phyloP scores from a whole-genome alignment of 2,329 filamentous ascomycete genomes.

The Trichocomaceae sp. region DNA sequence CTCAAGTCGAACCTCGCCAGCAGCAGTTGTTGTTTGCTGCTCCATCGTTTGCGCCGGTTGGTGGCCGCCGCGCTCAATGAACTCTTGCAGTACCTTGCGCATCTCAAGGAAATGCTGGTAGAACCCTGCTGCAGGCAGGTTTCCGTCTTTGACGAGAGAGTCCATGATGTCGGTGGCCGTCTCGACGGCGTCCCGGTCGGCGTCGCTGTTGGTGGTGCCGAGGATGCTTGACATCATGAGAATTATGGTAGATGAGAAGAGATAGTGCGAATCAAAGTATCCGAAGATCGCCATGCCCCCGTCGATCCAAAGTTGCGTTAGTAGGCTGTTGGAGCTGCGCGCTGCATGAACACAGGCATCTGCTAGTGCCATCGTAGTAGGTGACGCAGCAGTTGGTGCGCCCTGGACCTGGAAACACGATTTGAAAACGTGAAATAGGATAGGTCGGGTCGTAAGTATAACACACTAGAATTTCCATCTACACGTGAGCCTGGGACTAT shows the following conservation, averaged over 20 bases:
- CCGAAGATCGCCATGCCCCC: constrained; percentile 14
- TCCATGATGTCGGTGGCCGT: constrained; percentile 15
- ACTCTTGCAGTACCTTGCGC: constrained; percentile 11
- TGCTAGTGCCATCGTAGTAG: constrained; percentile 14
- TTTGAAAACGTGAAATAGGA: constrained; percentile 15
- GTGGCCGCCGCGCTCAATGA: constrained; percentile 4
- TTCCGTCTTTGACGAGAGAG: constrained; percentile 14
- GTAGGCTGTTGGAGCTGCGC: constrained; percentile 15
- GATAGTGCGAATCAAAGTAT: constrained; percentile 15
- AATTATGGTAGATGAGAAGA: constrained; percentile 16
- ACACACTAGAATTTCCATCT: constrained; percentile 9
- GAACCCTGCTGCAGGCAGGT: constrained; percentile 14
- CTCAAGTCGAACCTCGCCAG: background rate
- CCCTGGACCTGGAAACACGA: constrained; percentile 13
- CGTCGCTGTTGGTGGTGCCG: constrained; percentile 10
- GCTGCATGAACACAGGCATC: constrained; percentile 15
- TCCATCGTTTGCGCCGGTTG: background rate
- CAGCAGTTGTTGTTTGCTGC: background rate
- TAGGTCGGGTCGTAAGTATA: constrained; percentile 15
- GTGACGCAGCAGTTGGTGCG: constrained; percentile 7
- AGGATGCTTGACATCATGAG: constrained; percentile 16
- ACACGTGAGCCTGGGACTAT: background rate
- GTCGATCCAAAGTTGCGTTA: constrained; percentile 18
- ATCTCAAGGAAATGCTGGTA: constrained; percentile 14
- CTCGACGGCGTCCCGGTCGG: constrained; percentile 14